phyloP scores from a whole-genome alignment of 2,329 filamentous ascomycete species.

The Trichoderma sp. region DNA sequence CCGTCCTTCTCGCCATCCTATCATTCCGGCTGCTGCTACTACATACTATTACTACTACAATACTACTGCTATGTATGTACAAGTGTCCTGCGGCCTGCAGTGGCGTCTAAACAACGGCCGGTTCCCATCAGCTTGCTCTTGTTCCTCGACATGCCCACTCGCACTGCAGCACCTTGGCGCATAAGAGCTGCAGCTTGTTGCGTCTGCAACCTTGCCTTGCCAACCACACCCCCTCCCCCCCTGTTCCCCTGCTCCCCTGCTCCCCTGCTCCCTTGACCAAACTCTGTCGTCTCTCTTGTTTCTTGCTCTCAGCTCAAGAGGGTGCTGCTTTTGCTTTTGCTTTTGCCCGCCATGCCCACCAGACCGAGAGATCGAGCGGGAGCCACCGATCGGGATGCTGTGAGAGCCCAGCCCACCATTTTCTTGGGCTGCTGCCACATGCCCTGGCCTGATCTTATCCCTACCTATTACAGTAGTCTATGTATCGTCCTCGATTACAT shows the following conservation, averaged over 20 bases:
- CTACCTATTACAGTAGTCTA: too few species aligned
- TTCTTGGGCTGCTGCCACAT: constrained; percentile 14
- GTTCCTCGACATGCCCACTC: constrained; percentile 12
- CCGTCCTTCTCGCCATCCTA: neutral
- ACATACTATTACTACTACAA: too few species aligned
- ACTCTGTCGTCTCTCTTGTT: neutral
- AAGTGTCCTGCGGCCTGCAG: neutral
- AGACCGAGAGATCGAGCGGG: constrained; percentile 23
- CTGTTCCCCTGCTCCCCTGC: neutral
- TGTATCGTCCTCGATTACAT: constrained; percentile 8
- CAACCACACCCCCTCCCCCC: constrained; percentile 13
- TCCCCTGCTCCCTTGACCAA: constrained; percentile 5
- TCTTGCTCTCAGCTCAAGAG: constrained; percentile 1
- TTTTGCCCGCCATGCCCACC: neutral
- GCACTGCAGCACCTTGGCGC: constrained; percentile 10
- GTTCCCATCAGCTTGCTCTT: constrained; percentile 11
- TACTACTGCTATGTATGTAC: too few species aligned
- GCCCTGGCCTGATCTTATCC: constrained; percentile 9
- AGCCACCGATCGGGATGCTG: constrained; percentile 20
- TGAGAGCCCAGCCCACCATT: neutral
- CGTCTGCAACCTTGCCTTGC: constrained; percentile 14
- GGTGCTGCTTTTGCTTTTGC: constrained; percentile 5
- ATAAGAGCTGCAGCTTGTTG: constrained; percentile 15
- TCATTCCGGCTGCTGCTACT: neutral
- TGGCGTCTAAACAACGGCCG: constrained; percentile 14